Base-by-base conservation (phyloP, 495 filamentous ascomycete species). In the Talaromyces ruber region DNA sequence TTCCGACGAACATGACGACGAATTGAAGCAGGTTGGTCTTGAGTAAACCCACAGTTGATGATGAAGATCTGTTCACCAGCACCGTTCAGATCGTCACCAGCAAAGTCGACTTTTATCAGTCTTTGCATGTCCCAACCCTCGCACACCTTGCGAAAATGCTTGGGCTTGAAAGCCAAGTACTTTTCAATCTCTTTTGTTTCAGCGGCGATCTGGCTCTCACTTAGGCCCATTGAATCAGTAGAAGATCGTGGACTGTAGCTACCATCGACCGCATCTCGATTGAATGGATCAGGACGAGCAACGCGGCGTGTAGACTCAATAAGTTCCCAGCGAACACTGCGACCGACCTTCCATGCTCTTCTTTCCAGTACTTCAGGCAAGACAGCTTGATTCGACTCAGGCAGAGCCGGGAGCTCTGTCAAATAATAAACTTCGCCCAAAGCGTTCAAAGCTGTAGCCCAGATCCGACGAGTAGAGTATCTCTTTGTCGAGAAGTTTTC, bases 51-150 rank as follows among this genome's bases (percentile, higher is more conserved):
- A 65, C 86, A 89, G 9, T 82, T 81, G 60, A 96, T 80, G 3
- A 96, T 84, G 57, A 95, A 77, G 6, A 95, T 71, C 16, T 77
- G 80, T 71, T 97, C 92, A 25, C 91, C 91, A 39, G 83, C 84
- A 12, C 84, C 85, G 52, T 78, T 74, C 16, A 86, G 82, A 72
- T 95, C 91, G 64, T 88, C 89, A 52, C 85, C 86, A 25, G 88
- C 88, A 74, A 96, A 98, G 70, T 98, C 94, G 7, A 96, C 89
- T 68, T 92, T 87, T 21, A 98, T 72, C 55, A 80, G 87, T 58
- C 92, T 84, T 59, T 86, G 84, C 93, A 98, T 98, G 65, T 97
- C 88, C 94, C 95, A 98, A 3, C 88, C 87, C 59, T 88, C 77
- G 72, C 90, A 97, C 7, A 84, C 75, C 66, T 87, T 89, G 25